A percentile compares a stretch with the other conserved stretches of the same genome.
phyloP scores from a whole-genome alignment of 805 yeast genomes.

The Scheffersomyces spartinae region DNA sequence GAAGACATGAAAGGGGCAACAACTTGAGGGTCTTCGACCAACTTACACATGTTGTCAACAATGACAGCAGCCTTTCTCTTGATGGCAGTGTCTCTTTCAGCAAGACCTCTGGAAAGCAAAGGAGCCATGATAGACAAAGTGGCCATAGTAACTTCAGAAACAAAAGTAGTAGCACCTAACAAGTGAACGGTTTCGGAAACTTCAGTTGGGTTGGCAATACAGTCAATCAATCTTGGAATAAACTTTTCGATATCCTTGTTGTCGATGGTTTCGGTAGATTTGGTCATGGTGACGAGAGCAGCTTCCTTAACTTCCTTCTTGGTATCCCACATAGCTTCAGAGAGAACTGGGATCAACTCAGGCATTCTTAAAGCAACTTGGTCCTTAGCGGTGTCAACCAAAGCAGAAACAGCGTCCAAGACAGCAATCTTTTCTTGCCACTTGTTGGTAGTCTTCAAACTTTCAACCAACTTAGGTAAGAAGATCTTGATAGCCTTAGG shows the following conservation, averaged over 20 bases:
- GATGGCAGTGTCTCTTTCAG: constrained; percentile 78
- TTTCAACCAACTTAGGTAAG: constrained; percentile 66
- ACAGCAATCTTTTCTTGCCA: constrained; percentile 98
- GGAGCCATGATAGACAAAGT: constrained; percentile 86
- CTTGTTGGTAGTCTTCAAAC: constrained; percentile 68
- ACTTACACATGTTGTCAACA: constrained; percentile 87
- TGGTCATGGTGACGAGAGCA: constrained; percentile 91
- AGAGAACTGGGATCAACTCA: constrained; percentile 94
- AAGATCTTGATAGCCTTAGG: constrained; percentile 89
- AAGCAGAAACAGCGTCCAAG: constrained; percentile 70
- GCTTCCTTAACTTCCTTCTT: constrained; percentile 95
- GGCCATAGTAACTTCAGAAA: constrained; percentile 97
- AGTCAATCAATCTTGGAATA: constrained; percentile 93
- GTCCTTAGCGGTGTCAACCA: constrained; percentile 89
- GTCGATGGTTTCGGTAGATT: constrained; percentile 94
- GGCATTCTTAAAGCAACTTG: constrained; percentile 99
- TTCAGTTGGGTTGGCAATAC: constrained; percentile 87
- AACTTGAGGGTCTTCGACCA: constrained; percentile 88
- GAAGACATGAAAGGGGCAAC: constrained; percentile 80
- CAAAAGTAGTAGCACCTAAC: constrained; percentile 88
- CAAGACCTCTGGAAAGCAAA: constrained; percentile 80
- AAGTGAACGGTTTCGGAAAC: constrained; percentile 85
- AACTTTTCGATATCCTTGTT: constrained; percentile 99
- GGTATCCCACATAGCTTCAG: constrained; percentile 99
- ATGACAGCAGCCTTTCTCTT: constrained; percentile 95